Percentiles rank a stretch among this genome's conserved stretches.
These are phyloP conservation scores for Lipomyces japonicus DNA, from an alignment of 805 yeast species.

Conservation along the genomic window DNA sequence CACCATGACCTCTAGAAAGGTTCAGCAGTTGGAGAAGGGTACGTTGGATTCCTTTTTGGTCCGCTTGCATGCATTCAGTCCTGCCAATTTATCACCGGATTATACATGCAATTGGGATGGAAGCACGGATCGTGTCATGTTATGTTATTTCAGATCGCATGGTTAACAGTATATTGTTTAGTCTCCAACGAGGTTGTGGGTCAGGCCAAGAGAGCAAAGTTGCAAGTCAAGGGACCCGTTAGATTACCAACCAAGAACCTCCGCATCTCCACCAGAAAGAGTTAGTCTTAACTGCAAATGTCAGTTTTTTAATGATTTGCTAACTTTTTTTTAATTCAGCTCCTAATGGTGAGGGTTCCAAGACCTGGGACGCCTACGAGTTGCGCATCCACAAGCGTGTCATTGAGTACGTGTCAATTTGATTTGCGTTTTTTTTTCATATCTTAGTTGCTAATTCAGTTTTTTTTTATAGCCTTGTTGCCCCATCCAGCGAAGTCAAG, in stretches of 20 bases:
- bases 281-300: neutral
- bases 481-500: slow-evolving; percentile 90
- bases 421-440: neutral
- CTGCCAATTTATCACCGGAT: too few species aligned
- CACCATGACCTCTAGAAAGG: slow-evolving; percentile 98
- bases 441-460: neutral
- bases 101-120: too few species aligned
- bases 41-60: too few species aligned
- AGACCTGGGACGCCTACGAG: slow-evolving; percentile 99
- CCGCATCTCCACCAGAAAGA: slow-evolving; percentile 98
- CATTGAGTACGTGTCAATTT: slow-evolving; percentile 54
- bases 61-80: too few species aligned
- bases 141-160: too few species aligned
- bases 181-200: slow-evolving; percentile 86
- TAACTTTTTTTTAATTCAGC: slow-evolving; percentile 37
- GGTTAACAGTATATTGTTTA: slow-evolving; percentile 27
- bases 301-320: neutral
- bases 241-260: slow-evolving; percentile 99
- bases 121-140: too few species aligned
- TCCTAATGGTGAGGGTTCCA: slow-evolving; percentile 99
- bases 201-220: slow-evolving; percentile 78
- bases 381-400: slow-evolving; percentile 99
- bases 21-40: slow-evolving; percentile 88
- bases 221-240: slow-evolving; percentile 97
- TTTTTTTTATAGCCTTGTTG: slow-evolving; percentile 56